phyloP scores from a whole-genome alignment of 768 basidiomycete genomes.

The Sistotremastrum suecicum region DNA sequence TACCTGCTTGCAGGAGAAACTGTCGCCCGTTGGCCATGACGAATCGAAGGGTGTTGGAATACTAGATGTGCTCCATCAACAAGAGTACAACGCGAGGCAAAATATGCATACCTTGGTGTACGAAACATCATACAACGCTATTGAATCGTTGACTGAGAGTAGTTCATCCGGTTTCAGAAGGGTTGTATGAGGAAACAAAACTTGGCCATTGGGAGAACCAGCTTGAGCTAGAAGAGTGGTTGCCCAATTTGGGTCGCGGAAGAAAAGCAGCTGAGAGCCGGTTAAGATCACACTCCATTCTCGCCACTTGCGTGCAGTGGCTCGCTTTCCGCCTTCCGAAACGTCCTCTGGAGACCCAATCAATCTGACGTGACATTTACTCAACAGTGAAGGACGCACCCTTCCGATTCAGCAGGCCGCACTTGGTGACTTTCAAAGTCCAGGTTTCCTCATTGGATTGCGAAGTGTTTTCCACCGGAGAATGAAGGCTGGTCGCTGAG shows the following conservation, averaged over 20 bases:
- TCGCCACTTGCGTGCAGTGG: slow-evolving; percentile 75
- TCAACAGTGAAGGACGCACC: slow-evolving; percentile 12
- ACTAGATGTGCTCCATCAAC: slow-evolving; percentile 20
- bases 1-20: slow-evolving; percentile 60
- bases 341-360: slow-evolving; percentile 31
- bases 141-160: slow-evolving; percentile 56
- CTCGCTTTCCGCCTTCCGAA: slow-evolving; percentile 61
- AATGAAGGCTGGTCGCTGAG: background rate
- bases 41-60: slow-evolving; percentile 64
- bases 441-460: slow-evolving; percentile 19
- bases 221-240: slow-evolving; percentile 30
- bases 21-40: slow-evolving; percentile 66
- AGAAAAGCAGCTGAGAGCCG: slow-evolving; percentile 82
- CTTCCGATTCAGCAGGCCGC: slow-evolving; percentile 70
- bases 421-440: slow-evolving; percentile 61
- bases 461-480: slow-evolving; percentile 6
- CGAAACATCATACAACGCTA: slow-evolving; percentile 69
- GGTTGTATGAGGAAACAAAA: slow-evolving; percentile 24
- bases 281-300: slow-evolving; percentile 76
- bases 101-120: slow-evolving; percentile 73
- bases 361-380: slow-evolving; percentile 18
- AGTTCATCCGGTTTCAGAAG: slow-evolving; percentile 74
- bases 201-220: slow-evolving; percentile 18
- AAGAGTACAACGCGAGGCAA: no score
- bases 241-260: slow-evolving; percentile 57